Evolutionary conservation across 768 basidiomycete species (phyloP), one percentile per base, ranked within the genome.

Genomic region (Pholiota molesta): DNA sequence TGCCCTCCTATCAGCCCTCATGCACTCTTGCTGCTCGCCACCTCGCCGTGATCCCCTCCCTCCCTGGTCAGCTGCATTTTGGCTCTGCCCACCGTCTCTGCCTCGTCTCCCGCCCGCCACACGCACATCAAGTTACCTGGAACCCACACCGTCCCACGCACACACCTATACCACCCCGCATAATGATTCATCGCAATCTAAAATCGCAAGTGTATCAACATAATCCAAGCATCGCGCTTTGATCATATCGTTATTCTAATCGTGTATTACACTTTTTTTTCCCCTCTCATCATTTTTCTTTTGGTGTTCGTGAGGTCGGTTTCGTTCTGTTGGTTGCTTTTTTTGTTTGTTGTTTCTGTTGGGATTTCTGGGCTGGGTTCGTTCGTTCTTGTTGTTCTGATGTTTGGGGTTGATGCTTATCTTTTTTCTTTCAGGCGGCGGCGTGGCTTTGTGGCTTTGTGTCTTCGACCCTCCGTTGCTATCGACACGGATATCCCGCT

Each of bases 171-270:
- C 67, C 64, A 64, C 64, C 55, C 60, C 37, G 56, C 53, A 59
- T 57, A 51, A 21, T 65, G 62, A 65, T 68, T 55, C 51, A 58
- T 58, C 57, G 44, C 53, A 61, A 59, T 59, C 62, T 56, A 64
- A 64, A 62, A 53, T 39, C 47, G 47, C 67, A 65, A 68, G 62
- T 68, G 67, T 68, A 68, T 64, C 65, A 67, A 57, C 61, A 65
- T 68, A 68, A 68, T 68, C 64, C 54, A 64, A 62, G 61, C 61
- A 35, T 29, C 31, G 28, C 47, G 33, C 55, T 62, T 52, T 35
- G 61, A 56, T 57, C 51, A 35, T 68, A 68, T 64, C 63, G 65
- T 68, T 66, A 68, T 66, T 65, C 59, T 65, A 65, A 66, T 61
- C 60, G 51, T 62, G 28, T 64, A 59, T 57, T 66, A 61, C 65